Base-by-base conservation (phyloP, 768 basidiomycete species). In the Boletus tomentosulus region DNA sequence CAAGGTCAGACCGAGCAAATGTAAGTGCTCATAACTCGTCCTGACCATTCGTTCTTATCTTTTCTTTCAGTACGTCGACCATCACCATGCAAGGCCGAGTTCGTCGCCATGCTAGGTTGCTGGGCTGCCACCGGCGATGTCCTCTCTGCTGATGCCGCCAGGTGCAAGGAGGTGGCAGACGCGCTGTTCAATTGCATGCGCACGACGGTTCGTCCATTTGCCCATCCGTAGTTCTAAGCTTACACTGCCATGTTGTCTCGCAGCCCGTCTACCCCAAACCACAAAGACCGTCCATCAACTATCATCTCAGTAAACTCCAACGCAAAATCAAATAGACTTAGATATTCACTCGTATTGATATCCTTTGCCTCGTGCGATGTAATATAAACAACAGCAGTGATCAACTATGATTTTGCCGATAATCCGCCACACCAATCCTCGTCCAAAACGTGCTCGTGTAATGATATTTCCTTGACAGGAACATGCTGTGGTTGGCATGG, bases 261-360 rank as follows among this genome's bases (percentile, higher is more conserved):
- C 31, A 93, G 90, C 85, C 87, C 11, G 75, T 84, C 65, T 76
- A 79, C 46, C 82, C 82, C 56, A 89, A 85, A 66, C 70, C 71
- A 42, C 89, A 85, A 48, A 79, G 78, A 65, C 81, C 92, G 33
- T 84, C 87, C 33, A 92, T 95, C 75, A 94, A 95, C 71, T 94
- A 91, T 68, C 90, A 93, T 70, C 82, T 94, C 59, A 85, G 88
- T 62, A 82, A 90, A 68, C 76, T 92, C 57, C 79, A 82, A 57
- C 89, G 88, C 66, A 81, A 77, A 56, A 78, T 84, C 60, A 87
- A 87, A 78, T 87, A 81, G 75, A 74, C 39, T 51, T 65, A 65
- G 63, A 56, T 65, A 57, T 39, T 57, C 47, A 19, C 33, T 27
- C 52, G 46, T 57, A 25, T 57, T 38, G 47, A 53, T 60, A 53